Evolutionary conservation across 2,329 filamentous ascomycete species (phyloP).

Genomic region (Fusarium graminum): DNA sequence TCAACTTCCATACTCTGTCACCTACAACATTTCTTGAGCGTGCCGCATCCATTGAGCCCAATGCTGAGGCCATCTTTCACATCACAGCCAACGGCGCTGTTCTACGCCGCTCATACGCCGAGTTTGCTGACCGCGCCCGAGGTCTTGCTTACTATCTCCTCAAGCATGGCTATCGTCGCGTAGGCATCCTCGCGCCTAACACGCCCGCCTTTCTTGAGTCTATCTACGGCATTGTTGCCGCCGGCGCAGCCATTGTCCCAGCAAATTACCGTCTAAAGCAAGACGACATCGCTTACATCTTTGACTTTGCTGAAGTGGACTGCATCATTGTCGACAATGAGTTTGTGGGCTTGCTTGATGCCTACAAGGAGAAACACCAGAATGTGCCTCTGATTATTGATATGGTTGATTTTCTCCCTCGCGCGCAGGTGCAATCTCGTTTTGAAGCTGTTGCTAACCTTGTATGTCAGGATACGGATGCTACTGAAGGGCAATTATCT

Average conservation of each 20-base stretch:
- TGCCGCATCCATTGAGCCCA: conserved; percentile 87
- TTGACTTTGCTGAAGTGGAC: conserved; percentile 88
- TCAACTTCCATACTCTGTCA: conserved; percentile 82
- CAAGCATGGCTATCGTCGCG: conserved; percentile 78
- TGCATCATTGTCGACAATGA: conserved; percentile 89
- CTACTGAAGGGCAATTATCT: conserved; percentile 76
- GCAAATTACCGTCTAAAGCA: conserved; percentile 76
- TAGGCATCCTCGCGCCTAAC: conserved; percentile 91
- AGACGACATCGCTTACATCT: conserved; percentile 91
- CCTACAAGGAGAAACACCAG: conserved; percentile 72
- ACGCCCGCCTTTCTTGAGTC: conserved; percentile 94
- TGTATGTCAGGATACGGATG: conserved; percentile 78
- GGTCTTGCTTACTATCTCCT: conserved; percentile 90
- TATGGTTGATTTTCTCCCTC: conserved; percentile 55
- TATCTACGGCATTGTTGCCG: conserved; percentile 88
- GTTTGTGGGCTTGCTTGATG: conserved; percentile 76
- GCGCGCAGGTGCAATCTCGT: conserved; percentile 1
- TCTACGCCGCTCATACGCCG: conserved; percentile 81
- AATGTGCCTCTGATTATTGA: conserved; percentile 82
- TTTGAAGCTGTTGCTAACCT: conserved; percentile 20
- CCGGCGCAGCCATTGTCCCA: conserved; percentile 81
- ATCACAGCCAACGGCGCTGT: conserved; percentile 81
- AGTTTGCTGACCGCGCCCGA: conserved; percentile 86
- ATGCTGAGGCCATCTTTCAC: conserved; percentile 88
- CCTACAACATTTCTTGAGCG: conserved; percentile 90